phyloP scores from a whole-genome alignment of 1,284 basidiomycete species.

The Cutaneotrichosporon dermatis region DNA sequence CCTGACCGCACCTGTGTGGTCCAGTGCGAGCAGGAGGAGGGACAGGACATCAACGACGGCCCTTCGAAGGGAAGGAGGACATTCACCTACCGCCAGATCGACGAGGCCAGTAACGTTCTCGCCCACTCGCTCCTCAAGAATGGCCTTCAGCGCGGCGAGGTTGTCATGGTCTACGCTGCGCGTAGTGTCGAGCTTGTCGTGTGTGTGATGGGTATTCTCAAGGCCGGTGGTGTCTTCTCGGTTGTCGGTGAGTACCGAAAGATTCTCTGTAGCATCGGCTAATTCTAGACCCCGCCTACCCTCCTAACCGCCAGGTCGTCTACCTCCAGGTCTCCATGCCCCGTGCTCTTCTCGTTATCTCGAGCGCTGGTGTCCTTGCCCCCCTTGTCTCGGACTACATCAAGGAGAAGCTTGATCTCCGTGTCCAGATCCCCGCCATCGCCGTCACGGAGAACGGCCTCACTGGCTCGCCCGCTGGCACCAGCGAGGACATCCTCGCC shows the following conservation, averaged over 20 bases:
- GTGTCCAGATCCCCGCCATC: constrained; percentile 89
- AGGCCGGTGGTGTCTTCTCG: constrained; percentile 94
- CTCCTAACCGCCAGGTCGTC: constrained; percentile 87
- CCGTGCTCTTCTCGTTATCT: constrained; percentile 86
- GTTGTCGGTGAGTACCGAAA: constrained; percentile 72
- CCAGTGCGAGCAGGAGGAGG: constrained; percentile 59
- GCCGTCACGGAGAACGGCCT: constrained; percentile 66
- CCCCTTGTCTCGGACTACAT: constrained; percentile 83
- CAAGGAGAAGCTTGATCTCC: constrained; percentile 71
- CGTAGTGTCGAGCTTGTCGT: constrained; percentile 95
- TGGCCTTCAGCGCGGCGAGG: constrained; percentile 87
- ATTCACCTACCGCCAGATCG: constrained; percentile 78
- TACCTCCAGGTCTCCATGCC: constrained; percentile 93
- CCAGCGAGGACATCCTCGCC: constrained; percentile 46
- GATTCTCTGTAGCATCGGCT: neutral
- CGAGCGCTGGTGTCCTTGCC: constrained; percentile 79
- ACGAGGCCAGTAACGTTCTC: constrained; percentile 80
- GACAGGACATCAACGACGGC: constrained; percentile 44
- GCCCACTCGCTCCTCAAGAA: constrained; percentile 83
- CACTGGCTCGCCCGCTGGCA: constrained; percentile 57
- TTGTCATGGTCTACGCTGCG: constrained; percentile 98
- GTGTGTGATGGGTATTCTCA: constrained; percentile 93
- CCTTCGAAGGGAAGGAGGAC: constrained; percentile 51
- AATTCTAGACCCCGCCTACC: constrained; percentile 85
- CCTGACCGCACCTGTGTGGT: constrained; percentile 79